These are phyloP conservation scores for Purshia tridentata DNA, from an alignment of 306 rosid genomes.

Conservation along the genomic window DNA sequence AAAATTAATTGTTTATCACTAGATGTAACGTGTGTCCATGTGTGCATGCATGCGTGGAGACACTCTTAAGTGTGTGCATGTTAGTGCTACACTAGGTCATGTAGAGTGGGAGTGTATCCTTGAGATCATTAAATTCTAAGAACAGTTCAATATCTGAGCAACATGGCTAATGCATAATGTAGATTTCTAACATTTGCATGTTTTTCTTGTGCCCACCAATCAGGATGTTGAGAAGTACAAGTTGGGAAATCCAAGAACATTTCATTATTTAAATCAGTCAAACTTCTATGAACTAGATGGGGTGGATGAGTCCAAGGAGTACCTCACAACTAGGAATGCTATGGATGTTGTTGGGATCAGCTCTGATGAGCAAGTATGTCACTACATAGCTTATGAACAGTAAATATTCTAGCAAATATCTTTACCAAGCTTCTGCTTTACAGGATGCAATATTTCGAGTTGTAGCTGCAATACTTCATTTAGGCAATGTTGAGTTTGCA, in stretches of 20 bases:
- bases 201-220: constrained; percentile 14
- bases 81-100: not conserved
- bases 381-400: constrained; percentile 21
- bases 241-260: constrained; percentile 71
- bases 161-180: constrained; percentile 9
- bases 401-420: constrained; percentile 1
- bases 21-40: not conserved
- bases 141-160: constrained; percentile 2
- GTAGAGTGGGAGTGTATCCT: not conserved
- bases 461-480: constrained; percentile 88
- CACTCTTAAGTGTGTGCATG: not conserved
- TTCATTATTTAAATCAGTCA: constrained; percentile 88
- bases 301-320: constrained; percentile 83
- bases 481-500: constrained; percentile 84
- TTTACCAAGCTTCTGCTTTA: constrained; percentile 15
- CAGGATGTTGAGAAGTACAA: constrained; percentile 72
- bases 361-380: constrained; percentile 69
- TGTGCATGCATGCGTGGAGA: not conserved
- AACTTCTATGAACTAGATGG: constrained; percentile 65
- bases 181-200: constrained; percentile 13
- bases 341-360: constrained; percentile 93
- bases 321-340: constrained; percentile 75
- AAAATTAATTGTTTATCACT: not conserved
- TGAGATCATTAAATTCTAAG: not conserved
- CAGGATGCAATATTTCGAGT: constrained; percentile 91